Base-by-base conservation (phyloP, 306 rosid species). In the Lathyrus sativus region DNA sequence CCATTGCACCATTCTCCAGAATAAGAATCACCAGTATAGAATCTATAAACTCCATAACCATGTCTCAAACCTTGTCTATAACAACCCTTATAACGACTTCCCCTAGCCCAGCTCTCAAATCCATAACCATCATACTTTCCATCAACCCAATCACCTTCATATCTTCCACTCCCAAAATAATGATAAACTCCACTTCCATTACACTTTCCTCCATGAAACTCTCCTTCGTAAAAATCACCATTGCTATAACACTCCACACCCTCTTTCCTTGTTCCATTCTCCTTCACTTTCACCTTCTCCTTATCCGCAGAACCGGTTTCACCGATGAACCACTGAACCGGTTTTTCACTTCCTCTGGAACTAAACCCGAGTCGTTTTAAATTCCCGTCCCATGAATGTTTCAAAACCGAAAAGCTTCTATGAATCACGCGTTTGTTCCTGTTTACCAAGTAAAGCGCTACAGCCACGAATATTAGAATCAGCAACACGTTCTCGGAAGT, bases 121-220 rank as follows among this genome's bases (percentile, higher is more conserved):
- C 99, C 99, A 35, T 85, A 82, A 5, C 99, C 99, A 61, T 95
- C 99, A 29, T 95, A 95, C 73, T 80, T 76, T 3, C 97, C 99
- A 14, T 95, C 97, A 18, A 95, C 83, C 99, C 99, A 95, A 43
- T 88, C 99, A 4, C 99, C 99, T 17, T 95, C 97, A 45, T 95
- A 95, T 18, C 95, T 83, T 1, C 99, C 97, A 28, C 84, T 88
- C 9, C 85, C 97, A 9, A 95, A 85, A 77, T 88, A 95, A 68
- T 91, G 86, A 68, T 95, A 95, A 10, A 95, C 99, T 67, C 99
- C 99, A 69, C 97, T 91, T n/a, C 99, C 97, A 46, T 90, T 95
- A 19, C 92, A 51, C 63, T 70, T 81, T 9, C 99, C 99, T 9
- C 76, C 81, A 54, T 95, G 95, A 65, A 95, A 91, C 67, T 95